Evolutionary conservation across 208 protist genomes (phyloP), one percentile per base, ranked within the genome.

Genomic region (Leishmania amazonensis): DNA sequence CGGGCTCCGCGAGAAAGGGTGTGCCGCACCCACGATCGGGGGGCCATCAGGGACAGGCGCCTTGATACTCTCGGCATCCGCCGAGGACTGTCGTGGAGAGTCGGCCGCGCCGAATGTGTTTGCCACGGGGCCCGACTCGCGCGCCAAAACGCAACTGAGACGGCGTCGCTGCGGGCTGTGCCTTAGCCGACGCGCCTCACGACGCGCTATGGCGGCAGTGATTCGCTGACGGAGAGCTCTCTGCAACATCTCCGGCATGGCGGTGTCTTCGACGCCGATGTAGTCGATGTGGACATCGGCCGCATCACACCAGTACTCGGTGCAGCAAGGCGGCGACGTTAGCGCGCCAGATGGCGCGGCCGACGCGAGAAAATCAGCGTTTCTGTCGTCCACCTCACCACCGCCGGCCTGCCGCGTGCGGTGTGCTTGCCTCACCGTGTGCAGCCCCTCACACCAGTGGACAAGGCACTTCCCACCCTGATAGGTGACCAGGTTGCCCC

Each of bases 401-500:
- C 17, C 11, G n/a, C 28, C 38, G 62, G 31, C 15, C 3, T 45
- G 31, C 35, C 42, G 38, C 21, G n/a, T 21, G 78, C 1, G 3
- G 45, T 17, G 15, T 31, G 51, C 31, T 7, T 47, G 51, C 35
- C 45, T 60, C 58, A 47, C 45, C 1, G 71, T 51, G 21, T 49
- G 47, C 53, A 86, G 70, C 51, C 91, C 86, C 71, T 91, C 90
- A 54, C 87, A 90, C 77, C 91, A 87, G 75, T 81, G 83, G 3
- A 86, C 86, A 2, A 96, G 83, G 24, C 87, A 83, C 77, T 93
- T 92, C 13, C 86, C 92, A 11, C 86, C 87, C 17, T 90, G 89
- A 68, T 89, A 93, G 8, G 92, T 92, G 67, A 96, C 90, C 9
- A 88, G 87, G 81, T 94, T 96, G 17, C 87, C 88, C 28, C 85